Base-by-base conservation (phyloP, 2,329 filamentous ascomycete genomes). In the Lojkania enalia region DNA sequence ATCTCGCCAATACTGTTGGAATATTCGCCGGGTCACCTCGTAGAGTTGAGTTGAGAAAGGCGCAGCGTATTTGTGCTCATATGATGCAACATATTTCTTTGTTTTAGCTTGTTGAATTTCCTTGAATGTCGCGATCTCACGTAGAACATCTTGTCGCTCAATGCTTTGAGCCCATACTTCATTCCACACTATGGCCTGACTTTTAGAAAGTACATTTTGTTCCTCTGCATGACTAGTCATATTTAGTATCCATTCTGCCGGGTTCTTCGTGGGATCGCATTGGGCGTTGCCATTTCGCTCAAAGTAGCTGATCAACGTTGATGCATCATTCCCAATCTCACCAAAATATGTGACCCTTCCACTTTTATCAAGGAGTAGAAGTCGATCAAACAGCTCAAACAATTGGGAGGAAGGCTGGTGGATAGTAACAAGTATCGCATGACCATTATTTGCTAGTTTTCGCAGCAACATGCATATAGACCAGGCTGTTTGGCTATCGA, bases 361-460 rank as follows among this genome's bases (percentile, higher is more conserved):
- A 37, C 86, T 86, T 62, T 82, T 84, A 20, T 83, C 83, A 5
- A 92, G 74, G 71, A 92, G 86, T 19, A 91, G 77, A 3, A 94
- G 78, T 35, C 85, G 79, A 58, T 92, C 87, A 63, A 94, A 96
- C 42, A 87, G 83, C 66, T 95, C 86, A 75, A 96, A 95, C 23
- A 96, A 78, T 77, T 91, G 87, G 18, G 90, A 88, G 3, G 89
- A 95, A 7, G 91, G 91, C 69, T 96, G 91, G 69, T 96, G 91
- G 49, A 96, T 95, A 0, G 91, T 96, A 73, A 90, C 95, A 5
- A 96, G 81, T 66, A 96, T 87, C 36, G 91, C 90, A 47, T 65
- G 57, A 9, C 91, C 91, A 48, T 82, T 85, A 63, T 90, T 85
- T 50, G 88, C 87, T 12, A 96, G 79, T 71, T 94, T 95, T 67